Evolutionary conservation across 2,329 filamentous ascomycete genomes (phyloP).

Genomic region (Elsinoe fawcettii): DNA sequence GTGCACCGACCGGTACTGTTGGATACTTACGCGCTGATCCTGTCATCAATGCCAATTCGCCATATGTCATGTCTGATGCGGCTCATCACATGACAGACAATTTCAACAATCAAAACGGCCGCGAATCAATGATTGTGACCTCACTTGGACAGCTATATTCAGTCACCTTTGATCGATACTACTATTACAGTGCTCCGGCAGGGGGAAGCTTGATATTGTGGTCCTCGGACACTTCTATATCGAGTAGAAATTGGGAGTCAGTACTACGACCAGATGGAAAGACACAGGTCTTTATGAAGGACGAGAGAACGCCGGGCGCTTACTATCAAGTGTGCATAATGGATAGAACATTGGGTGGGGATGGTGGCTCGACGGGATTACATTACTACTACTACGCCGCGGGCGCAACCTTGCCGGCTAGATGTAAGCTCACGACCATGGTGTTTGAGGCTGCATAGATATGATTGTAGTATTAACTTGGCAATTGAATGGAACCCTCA

Average conservation of each 20-base stretch:
- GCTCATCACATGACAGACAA: constrained; percentile 18
- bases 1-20: constrained; percentile 15
- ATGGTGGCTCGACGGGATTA: background rate
- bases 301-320: background rate
- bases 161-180: constrained; percentile 15
- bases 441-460: background rate
- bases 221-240: background rate
- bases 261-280: constrained; percentile 11
- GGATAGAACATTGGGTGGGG: background rate
- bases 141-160: constrained; percentile 15
- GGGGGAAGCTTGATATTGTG: constrained; percentile 12
- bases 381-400: background rate
- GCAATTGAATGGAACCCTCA: too few species aligned
- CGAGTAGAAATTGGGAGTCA: constrained; percentile 9
- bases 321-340: constrained; percentile 10
- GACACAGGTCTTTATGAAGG: constrained; percentile 15
- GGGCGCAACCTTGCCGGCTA: background rate
- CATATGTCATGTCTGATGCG: constrained; percentile 13
- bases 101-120: constrained; percentile 12
- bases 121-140: constrained; percentile 16
- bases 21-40: constrained; percentile 14
- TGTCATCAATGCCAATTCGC: constrained; percentile 10
- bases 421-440: background rate
- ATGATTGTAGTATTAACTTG: too few species aligned
- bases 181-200: constrained; percentile 12